Evolutionary conservation across 2,329 filamentous ascomycete genomes (phyloP).

Genomic region (Cytospora mali): DNA sequence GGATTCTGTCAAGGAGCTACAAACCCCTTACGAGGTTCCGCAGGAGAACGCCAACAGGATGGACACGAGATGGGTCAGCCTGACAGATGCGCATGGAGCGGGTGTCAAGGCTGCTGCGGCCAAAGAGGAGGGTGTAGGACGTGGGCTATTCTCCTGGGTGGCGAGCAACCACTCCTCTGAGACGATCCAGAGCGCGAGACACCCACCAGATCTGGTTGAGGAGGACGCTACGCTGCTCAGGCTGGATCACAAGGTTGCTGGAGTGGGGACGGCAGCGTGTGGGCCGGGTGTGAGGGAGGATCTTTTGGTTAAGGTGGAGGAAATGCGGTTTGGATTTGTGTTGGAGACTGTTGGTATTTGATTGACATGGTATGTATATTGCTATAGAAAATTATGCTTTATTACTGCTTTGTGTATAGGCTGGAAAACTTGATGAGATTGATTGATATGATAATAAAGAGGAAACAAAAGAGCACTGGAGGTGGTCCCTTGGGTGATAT

Average conservation of each 20-base stretch:
- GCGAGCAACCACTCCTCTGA: slow-evolving; percentile 55
- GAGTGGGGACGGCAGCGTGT: slow-evolving; percentile 53
- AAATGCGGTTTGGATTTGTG: slow-evolving; percentile 46
- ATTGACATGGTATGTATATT: not conserved
- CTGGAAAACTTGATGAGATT: too few species aligned
- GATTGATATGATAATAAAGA: too few species aligned
- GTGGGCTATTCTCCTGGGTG: slow-evolving; percentile 54
- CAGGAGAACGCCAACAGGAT: slow-evolving; percentile 69
- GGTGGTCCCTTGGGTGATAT: too few species aligned
- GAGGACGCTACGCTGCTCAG: slow-evolving; percentile 49
- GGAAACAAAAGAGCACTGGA: too few species aligned
- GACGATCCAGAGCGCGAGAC: slow-evolving; percentile 59
- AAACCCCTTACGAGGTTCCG: slow-evolving; percentile 65
- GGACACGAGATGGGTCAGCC: slow-evolving; percentile 58
- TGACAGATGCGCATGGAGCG: slow-evolving; percentile 33
- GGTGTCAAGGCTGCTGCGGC: slow-evolving; percentile 37
- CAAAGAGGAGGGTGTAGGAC: slow-evolving; percentile 35
- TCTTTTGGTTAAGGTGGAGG: slow-evolving; percentile 44
- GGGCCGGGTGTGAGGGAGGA: slow-evolving; percentile 52
- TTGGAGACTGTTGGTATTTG: slow-evolving; percentile 38
- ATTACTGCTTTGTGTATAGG: too few species aligned
- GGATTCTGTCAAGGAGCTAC: slow-evolving; percentile 50
- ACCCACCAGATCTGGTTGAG: slow-evolving; percentile 64
- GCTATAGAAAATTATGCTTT: too few species aligned
- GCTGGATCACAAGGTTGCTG: slow-evolving; percentile 50